Evolutionary conservation across 164 flowering plant genomes (phyloP).

Genomic region (Taxillus chinensis): DNA sequence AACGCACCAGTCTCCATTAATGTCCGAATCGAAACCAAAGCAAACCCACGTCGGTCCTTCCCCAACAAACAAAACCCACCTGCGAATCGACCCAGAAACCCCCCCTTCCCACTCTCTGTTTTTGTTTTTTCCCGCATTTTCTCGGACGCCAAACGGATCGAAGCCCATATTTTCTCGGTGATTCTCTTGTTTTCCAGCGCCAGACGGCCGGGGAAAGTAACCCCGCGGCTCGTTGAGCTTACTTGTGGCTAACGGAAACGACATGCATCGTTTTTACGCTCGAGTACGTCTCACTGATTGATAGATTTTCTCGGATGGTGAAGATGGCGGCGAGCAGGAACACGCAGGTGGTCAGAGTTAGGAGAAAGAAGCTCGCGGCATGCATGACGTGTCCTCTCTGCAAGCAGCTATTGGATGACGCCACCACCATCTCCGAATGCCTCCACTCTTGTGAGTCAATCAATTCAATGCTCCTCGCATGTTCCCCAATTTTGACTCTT

Average conservation of each 20-base stretch:
- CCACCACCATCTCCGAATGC: slow-evolving; percentile 40
- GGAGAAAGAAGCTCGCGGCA: slow-evolving; percentile 17
- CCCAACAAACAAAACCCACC: slow-evolving; percentile 1
- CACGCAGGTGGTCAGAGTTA: slow-evolving; percentile 13
- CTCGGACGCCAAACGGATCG: slow-evolving; percentile 7
- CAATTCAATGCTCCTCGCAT: background rate
- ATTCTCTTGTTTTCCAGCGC: background rate
- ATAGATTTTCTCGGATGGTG: background rate
- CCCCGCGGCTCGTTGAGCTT: background rate
- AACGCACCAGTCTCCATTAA: background rate
- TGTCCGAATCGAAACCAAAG: slow-evolving; percentile 13
- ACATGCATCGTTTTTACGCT: background rate
- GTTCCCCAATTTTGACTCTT: background rate
- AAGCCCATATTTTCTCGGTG: background rate
- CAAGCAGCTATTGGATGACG: slow-evolving; percentile 22
- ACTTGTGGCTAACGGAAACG: background rate
- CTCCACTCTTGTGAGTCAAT: slow-evolving; percentile 32
- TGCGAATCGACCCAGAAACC: background rate
- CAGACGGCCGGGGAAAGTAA: slow-evolving; percentile 10
- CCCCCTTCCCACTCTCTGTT: background rate
- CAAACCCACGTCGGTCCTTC: slow-evolving; percentile 10
- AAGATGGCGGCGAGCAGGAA: slow-evolving; percentile 7
- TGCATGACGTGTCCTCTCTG: slow-evolving; percentile 42
- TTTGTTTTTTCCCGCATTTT: background rate
- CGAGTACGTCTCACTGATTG: background rate